Percentiles rank a stretch among this genome's conserved stretches.
Conservation (phyloP, 805 yeast genomes). For the Zygotorulaspora chibaensis region DNA sequence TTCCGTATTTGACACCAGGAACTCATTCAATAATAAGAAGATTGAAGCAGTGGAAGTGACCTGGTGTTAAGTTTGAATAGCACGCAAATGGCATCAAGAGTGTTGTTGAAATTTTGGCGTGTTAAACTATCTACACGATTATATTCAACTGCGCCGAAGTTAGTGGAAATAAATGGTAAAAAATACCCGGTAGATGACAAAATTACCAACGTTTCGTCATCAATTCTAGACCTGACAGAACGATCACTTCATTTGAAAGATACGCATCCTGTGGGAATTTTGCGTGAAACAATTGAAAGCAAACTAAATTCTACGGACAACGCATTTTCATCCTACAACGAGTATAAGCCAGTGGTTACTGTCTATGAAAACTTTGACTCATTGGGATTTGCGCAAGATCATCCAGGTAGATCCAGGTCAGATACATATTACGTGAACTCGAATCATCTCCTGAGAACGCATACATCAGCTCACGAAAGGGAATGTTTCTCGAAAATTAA, state of each 20-base stretch:
- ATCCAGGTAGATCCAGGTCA: slow-evolving; percentile 87
- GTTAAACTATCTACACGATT: slow-evolving; percentile 2
- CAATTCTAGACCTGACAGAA: slow-evolving; percentile 62
- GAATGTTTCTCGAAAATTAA: slow-evolving; percentile 66
- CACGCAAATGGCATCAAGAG: slow-evolving; percentile 2
- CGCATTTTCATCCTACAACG: slow-evolving; percentile 58
- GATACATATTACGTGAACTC: slow-evolving; percentile 90
- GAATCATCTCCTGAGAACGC: slow-evolving; percentile 73
- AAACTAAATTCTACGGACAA: slow-evolving; percentile 64
- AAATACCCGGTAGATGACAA: slow-evolving; percentile 54
- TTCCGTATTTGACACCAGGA: no score
- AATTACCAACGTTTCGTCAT: slow-evolving; percentile 81
- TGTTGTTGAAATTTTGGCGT: neutral
- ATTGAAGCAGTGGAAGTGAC: no score
- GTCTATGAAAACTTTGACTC: slow-evolving; percentile 85
- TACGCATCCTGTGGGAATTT: slow-evolving; percentile 85
- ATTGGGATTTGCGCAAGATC: slow-evolving; percentile 85
- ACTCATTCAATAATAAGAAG: no score
- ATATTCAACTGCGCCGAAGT: slow-evolving; percentile 1
- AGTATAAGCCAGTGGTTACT: slow-evolving; percentile 79
- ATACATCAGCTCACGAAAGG: slow-evolving; percentile 94
- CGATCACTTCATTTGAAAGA: slow-evolving; percentile 69
- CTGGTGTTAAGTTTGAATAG: no score
- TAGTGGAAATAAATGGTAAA: slow-evolving; percentile 42
- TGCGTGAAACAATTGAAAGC: slow-evolving; percentile 66